Percentiles rank a stretch among this genome's conserved stretches.
Evolutionary conservation across 1,139 yeast genomes (phyloP).

Genomic region (Kluyveromyces marxianus): DNA sequence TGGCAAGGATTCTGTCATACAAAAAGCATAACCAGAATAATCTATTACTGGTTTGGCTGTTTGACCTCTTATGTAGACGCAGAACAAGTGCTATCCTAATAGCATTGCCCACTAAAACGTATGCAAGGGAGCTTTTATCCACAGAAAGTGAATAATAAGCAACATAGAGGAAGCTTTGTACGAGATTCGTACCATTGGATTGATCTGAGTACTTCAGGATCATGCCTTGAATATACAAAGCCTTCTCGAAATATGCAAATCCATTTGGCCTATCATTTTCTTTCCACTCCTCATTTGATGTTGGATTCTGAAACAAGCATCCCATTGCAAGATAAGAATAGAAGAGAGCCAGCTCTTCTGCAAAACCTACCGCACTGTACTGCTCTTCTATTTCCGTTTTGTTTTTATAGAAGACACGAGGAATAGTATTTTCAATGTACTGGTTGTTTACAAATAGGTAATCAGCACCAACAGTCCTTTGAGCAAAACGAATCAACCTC

Average conservation of each 20-base stretch:
- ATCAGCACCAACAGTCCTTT: conserved; percentile 13
- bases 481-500: conserved; percentile 9
- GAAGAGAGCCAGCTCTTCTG: conserved; percentile 12
- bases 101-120: conserved; percentile 13
- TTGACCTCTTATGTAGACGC: conserved; percentile 11
- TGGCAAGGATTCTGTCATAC: conserved; percentile 14
- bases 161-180: conserved; percentile 13
- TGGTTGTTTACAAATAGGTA: conserved; percentile 13
- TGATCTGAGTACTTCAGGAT: conserved; percentile 1
- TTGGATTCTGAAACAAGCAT: conserved; percentile 7
- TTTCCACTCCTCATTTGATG: too few species aligned
- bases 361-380: conserved; percentile 4
- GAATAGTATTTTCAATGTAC: conserved; percentile 1
- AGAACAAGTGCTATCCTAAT: conserved; percentile 11
- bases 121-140: conserved; percentile 14
- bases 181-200: conserved; percentile 9
- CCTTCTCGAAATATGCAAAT: conserved; percentile 10
- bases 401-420: conserved; percentile 1
- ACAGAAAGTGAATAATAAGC: conserved; percentile 15
- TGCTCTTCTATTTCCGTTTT: background rate
- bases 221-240: background rate
- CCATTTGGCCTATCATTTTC: conserved; percentile 5
- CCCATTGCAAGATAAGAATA: conserved; percentile 5
- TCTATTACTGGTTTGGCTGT: conserved; percentile 9
- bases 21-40: conserved; percentile 16